phyloP scores from a whole-genome alignment of 2,329 filamentous ascomycete genomes.

The Alternaria viburni region DNA sequence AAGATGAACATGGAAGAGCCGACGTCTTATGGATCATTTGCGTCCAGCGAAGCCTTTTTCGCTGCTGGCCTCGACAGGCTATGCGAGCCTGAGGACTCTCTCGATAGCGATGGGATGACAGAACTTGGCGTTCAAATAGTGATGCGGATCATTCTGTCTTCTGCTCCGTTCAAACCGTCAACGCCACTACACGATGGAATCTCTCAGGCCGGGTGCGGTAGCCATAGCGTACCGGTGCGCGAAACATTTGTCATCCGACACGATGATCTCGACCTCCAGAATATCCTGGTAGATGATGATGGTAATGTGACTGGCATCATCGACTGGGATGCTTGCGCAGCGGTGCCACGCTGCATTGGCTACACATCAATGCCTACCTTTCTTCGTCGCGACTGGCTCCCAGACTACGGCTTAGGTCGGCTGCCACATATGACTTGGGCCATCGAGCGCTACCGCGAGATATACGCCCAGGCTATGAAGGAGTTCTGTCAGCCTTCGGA shows the following conservation, averaged over 20 bases:
- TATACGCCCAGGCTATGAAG: conserved; percentile 18
- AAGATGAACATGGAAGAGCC: background rate
- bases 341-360: conserved; percentile 21
- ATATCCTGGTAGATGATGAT: conserved; percentile 24
- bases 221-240: background rate
- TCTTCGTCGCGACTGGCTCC: conserved; percentile 18
- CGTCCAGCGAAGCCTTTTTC: conserved; percentile 1
- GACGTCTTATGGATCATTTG: background rate
- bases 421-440: conserved; percentile 2
- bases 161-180: background rate
- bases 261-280: conserved; percentile 31
- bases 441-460: conserved; percentile 15
- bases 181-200: background rate
- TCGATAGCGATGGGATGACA: background rate
- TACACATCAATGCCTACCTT: conserved; percentile 16
- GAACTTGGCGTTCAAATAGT: background rate
- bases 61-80: conserved; percentile 3
- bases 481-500: conserved; percentile 4
- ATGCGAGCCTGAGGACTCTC: background rate
- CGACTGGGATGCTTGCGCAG: conserved; percentile 24
- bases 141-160: background rate
- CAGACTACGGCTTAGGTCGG: background rate
- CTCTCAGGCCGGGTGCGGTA: background rate
- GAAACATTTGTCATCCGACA: conserved; percentile 28
- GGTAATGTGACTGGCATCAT: conserved; percentile 32